Evolutionary conservation across 2,329 filamentous ascomycete species (phyloP), one percentile per base, ranked within the genome.

Genomic region (Arthrobotrys sphaeroides): DNA sequence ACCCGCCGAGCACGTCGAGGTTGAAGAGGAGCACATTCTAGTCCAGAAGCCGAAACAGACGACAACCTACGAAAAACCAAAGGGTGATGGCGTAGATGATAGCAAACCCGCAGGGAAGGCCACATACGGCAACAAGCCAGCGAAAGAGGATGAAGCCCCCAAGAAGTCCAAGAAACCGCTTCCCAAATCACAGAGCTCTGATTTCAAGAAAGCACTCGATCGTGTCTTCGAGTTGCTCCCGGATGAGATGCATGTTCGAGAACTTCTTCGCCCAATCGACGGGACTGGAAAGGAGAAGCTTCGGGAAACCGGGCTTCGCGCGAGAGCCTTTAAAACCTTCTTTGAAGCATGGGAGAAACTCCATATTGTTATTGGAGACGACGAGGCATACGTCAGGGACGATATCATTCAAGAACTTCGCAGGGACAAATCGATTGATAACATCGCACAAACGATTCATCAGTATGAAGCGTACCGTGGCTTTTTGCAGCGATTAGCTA

Each of bases 401-500:
- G 82, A 84, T 66, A 78, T 84, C 40, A 80, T 84, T 47, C 82
- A 82, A 43, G 82, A 82, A 68, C 78, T 84, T 12, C 80, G 81
- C 20, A 78, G 78, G 28, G 78, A 81, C 61, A 78, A 79, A 26
- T 43, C 66, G 3, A 42, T 73, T 28, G 49, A 69, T 47, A 70
- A 79, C 36, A 78, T 82, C 20, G 80, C 80, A 26, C 79, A 80
- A 62, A 81, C 81, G 31, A 80, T 84, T 40, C 82, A 82, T 16
- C 78, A 80, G n/a, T 85, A 85, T 59, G 84, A 85, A 73, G 78
- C 80, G 3, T 84, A 83, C 77, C 82, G 84, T 16, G 79, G 77
- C 20, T 83, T 84, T 77, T 77, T 85, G 22, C 80, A 81, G 47
- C 80, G 80, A 36, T 80, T 85, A 24, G 81, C 82, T 0, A 79